Base-by-base conservation (phyloP, 2,329 filamentous ascomycete genomes). In the Ophiocordyceps australis region DNA sequence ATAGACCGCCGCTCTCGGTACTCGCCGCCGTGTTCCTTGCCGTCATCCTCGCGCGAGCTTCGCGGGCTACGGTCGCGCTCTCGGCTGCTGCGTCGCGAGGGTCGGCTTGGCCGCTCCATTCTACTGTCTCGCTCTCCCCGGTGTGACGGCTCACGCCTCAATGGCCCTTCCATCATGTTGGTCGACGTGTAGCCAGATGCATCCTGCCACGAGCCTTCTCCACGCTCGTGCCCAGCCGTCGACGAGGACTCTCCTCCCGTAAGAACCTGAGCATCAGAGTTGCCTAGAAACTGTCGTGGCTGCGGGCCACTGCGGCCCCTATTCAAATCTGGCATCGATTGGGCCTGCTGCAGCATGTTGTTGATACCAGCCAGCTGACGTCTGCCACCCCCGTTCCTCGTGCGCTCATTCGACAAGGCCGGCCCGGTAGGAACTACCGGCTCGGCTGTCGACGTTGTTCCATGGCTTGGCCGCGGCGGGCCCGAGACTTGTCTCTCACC, bases 291-390 rank as follows among this genome's bases (percentile, higher is more conserved):
- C 27, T 49, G 50, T 10, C 55, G 44, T 16, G 50, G 32, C 38
- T 50, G 38, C 17, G 33, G 25, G 9, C 50, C 49, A 7, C 7
- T 19, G 23, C 47, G 52, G 17, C 46, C 49, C 15, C 49, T 50
- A 14, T 40, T 45, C 19, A 34, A 26, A 2, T 51, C 49, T 2
- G 41, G 51, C 50, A 39, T 54, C 35, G 38, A 40, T 39, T 59
- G 60, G 1, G 57, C 55, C 41, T 65, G 59, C 34, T 64, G 59
- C 4, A 72, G 52, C 26, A 59, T 65, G 32, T 49, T 68, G 35
- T 72, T 69, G 31, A 75, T 73, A 23, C 63, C 61, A 9, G 60
- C 59, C 17, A 74, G 49, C 36, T 73, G 65, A 30, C 67, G 54
- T 30, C 57, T 50, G 12, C 58, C 52, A 17, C 60, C 55, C 36